Conservation (phyloP, 768 basidiomycete species). For the Candolleomyces aberdarensis region DNA sequence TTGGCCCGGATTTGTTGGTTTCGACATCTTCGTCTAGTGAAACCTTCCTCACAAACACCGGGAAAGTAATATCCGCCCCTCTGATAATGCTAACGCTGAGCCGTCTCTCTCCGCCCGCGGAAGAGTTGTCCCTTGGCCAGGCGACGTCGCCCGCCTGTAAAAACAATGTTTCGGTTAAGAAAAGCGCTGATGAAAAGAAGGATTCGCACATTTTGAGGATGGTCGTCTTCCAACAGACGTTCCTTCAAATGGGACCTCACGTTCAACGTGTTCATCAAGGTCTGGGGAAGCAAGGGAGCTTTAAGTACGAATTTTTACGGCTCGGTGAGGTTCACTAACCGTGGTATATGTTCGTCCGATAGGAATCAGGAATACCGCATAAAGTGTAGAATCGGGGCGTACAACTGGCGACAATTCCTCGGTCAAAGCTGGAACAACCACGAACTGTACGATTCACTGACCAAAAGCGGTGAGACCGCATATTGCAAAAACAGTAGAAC, state of each 20-base stretch:
- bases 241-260: slow-evolving; percentile 7
- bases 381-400: slow-evolving; percentile 31
- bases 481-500: slow-evolving; percentile 49
- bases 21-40: too few relatives aligned
- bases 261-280: slow-evolving; percentile 10
- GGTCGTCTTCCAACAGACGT: slow-evolving; percentile 1
- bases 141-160: not conserved
- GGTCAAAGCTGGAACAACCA: not conserved
- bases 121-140: not conserved
- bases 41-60: too few relatives aligned
- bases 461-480: slow-evolving; percentile 43
- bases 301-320: not conserved
- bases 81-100: too few relatives aligned
- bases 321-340: slow-evolving; percentile 24
- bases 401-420: slow-evolving; percentile 15
- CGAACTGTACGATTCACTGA: not conserved
- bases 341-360: slow-evolving; percentile 45
- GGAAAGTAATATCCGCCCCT: too few relatives aligned
- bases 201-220: not conserved
- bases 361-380: slow-evolving; percentile 34
- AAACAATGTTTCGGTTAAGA: not conserved
- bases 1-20: too few relatives aligned
- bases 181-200: not conserved
- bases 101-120: not conserved
- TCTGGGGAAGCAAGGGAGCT: not conserved